These are phyloP conservation scores for Microbotryum silenes-acaulis DNA, from an alignment of 1,284 basidiomycete genomes.

Conservation along the genomic window DNA sequence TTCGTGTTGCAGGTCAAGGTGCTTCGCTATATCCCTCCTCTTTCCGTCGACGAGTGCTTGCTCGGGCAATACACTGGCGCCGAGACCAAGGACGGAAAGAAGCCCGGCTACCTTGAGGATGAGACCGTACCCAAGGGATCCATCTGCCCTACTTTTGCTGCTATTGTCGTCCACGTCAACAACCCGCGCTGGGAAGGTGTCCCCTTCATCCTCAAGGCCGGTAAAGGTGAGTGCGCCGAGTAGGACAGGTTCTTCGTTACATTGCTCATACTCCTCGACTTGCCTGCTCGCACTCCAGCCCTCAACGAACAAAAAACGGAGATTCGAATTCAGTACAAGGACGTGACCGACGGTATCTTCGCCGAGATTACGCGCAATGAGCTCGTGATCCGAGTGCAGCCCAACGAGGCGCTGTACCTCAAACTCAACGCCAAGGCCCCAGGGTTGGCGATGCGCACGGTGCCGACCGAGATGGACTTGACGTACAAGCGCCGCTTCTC, in stretches of 20 bases:
- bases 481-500: conserved; percentile 91
- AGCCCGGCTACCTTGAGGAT: conserved; percentile 95
- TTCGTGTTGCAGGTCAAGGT: conserved; percentile 69
- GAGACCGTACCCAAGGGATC: conserved; percentile 86
- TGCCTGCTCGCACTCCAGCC: conserved; percentile 43
- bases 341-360: conserved; percentile 91
- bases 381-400: conserved; percentile 89
- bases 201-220: conserved; percentile 92
- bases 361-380: conserved; percentile 89
- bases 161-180: conserved; percentile 77
- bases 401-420: conserved; percentile 86
- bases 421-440: conserved; percentile 92
- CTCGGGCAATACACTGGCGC: conserved; percentile 78
- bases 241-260: too few relatives aligned
- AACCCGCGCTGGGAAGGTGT: conserved; percentile 96
- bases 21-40: conserved; percentile 74
- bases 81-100: conserved; percentile 56
- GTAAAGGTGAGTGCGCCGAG: conserved; percentile 62
- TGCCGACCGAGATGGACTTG: conserved; percentile 92
- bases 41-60: conserved; percentile 66
- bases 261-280: too few relatives aligned
- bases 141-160: conserved; percentile 85
- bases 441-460: conserved; percentile 75
- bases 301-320: conserved; percentile 96
- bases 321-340: conserved; percentile 92